Evolutionary conservation across 2,329 filamentous ascomycete genomes (phyloP), one percentile per base, ranked within the genome.

Genomic region (Endothia cerciana): DNA sequence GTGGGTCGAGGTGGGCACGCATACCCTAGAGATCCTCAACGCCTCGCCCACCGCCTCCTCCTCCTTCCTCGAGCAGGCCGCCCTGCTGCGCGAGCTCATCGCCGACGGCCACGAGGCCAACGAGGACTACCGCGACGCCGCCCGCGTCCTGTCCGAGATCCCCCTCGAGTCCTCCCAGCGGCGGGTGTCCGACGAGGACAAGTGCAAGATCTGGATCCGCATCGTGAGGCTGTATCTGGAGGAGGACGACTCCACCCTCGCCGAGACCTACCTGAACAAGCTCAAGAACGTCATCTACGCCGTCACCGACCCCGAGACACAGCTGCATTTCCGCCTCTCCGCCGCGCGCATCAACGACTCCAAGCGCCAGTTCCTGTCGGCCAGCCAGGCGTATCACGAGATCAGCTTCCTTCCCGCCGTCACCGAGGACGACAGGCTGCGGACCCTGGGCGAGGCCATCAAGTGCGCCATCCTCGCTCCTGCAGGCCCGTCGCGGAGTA

Each of bases 161-260:
- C 91, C 93, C 41, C 88, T 98, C 57, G 94, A 99, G 75, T 91
- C 87, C 65, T 94, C 93, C 2, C 93, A 97, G 80, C 90, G 94
- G 59, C 89, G 91, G 65, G 89, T 97, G 43, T 88, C 89, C 36
- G 89, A 93, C 75, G 88, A 92, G 72, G 91, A 94, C 71, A 94
- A 93, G 78, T 92, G 93, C 10, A 84, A 85, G 63, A 87, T 95
- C 63, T 98, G 94, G 92, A 91, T 98, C 71, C 91, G 94, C 67
- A 97, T 99, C 74, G 93, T 96, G 75, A 88, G 95, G 69, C 91
- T 96, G 81, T 96, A 95, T 76, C 87, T 99, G 69, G 94, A 99
- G 80, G 92, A 94, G 58, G 94, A 97, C 76, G 94, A 98, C 79
- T 91, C 92, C 10, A 93, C 90, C 1, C 85, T 87, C 43, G 95